Evolutionary conservation across 768 basidiomycete genomes (phyloP), one percentile per base, ranked within the genome.

Genomic region (Boletales sp.): DNA sequence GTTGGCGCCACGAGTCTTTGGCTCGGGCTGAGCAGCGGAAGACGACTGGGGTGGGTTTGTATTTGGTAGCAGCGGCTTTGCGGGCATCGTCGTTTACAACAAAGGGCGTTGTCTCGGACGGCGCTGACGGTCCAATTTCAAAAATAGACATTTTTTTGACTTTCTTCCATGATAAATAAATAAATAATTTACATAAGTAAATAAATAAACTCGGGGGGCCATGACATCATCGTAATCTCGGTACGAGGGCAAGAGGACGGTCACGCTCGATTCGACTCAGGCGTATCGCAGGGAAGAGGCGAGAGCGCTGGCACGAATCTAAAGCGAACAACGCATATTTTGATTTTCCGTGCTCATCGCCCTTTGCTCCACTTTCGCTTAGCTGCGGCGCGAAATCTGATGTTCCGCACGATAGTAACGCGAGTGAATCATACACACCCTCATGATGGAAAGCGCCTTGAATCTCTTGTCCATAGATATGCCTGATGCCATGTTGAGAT

Each of bases 1-100:
- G 58, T 89, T 88, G 13, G 87, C 86, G 0, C 87, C 86, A 46
- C 87, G 77, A 18, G 75, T 69, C 58, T 86, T 88, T 11, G 72
- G 66, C 52, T 85, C 83, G 8, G 34, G 57, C 5, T 43, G 56
- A 1, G 41, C 36, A 2, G 48, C 43, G 29, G 56, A 31, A 9
- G 59, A 38, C 30, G 52, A 4, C 30, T 21, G 45, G 7, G 55
- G 55, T 13, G 59, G 45, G 24, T 56, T 64, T n/a, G 67, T 58
- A 50, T 67, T 67, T 39, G 68, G 63, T 13, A 69, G 55, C 21
- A 69, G 62, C 7, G 68, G 66, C 15, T 55, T 68, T 2, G 66
- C 52, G 14, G 68, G 56, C 66, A 67, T 69, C 48, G 48, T 45
- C 39, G 44, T 45, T 15, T 14, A 45, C n/a, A 17, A 44, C 40